Evolutionary conservation across 257 asterid species (phyloP), one percentile per base, ranked within the genome.

Genomic region (Solanum neorickii): DNA sequence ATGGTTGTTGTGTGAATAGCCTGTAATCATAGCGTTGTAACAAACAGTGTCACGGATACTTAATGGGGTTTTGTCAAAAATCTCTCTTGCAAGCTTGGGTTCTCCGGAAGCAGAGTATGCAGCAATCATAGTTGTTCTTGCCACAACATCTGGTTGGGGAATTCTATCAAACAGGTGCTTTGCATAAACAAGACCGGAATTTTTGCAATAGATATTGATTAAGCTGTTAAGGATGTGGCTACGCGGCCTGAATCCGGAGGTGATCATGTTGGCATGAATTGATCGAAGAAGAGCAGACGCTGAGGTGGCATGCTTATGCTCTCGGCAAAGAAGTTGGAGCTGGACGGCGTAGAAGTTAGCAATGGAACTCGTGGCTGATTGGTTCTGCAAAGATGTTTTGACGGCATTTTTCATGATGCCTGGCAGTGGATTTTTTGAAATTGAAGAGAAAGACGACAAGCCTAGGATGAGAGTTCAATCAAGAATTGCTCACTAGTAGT

Each of bases 11-110:
- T 93, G 98, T 7, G 92, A 87, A 90, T 90, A 91, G 92, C 93
- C 89, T 25, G 97, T 94, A 83, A 94, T 94, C 94, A 93, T 93
- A 62, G 97, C 90, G 33, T 93, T 92, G 46, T 92, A 92, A 74
- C 88, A 88, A 69, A 94, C 91, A 37, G 94, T 91, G 47, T 93
- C 96, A 6, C 96, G 94, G 14, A 91, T 91, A 20, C 87, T 87
- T 23, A 92, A 65, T 5, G 95, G 93, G 66, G 93, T 90, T n/a
- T 83, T 31, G 39, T 91, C 91, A 56, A 94, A 94, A 74, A 93
- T 37, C 75, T 89, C 82, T 42, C 92, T 90, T 46, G 94, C 94
- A 70, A 88, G 76, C 82, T 89, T 91, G 69, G 93, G 89, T 44
- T 92, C 85, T 11, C 94, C 85, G 27, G 93, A 89, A 70, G 92